These are phyloP conservation scores for Lactarius trivialis DNA, from an alignment of 768 basidiomycete species.

Conservation along the genomic window DNA sequence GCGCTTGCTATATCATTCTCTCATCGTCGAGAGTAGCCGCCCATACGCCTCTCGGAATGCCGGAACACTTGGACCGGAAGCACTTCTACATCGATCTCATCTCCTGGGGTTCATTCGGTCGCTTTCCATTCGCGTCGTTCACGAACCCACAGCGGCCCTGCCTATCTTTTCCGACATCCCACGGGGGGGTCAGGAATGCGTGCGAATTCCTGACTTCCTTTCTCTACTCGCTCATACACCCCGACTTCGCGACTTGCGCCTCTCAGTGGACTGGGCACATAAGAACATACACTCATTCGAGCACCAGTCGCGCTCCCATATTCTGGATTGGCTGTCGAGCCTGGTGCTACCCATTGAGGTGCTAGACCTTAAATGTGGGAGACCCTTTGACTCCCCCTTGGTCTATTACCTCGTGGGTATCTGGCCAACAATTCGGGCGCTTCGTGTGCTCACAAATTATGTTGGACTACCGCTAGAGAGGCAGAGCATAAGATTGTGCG, in stretches of 20 bases:
- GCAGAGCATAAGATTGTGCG: neutral
- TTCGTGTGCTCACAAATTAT: slow-evolving; percentile 8
- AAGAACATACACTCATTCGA: neutral
- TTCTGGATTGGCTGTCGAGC: slow-evolving; percentile 13
- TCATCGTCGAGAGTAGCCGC: slow-evolving; percentile 16
- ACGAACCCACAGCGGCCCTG: neutral
- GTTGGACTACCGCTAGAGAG: neutral
- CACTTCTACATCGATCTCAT: slow-evolving; percentile 5
- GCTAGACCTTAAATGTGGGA: slow-evolving; percentile 10
- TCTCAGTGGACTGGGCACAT: slow-evolving; percentile 9
- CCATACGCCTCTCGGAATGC: neutral
- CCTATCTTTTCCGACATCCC: neutral
- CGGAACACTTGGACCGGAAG: slow-evolving; percentile 9
- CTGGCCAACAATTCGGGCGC: slow-evolving; percentile 11
- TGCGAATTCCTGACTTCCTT: slow-evolving; percentile 10
- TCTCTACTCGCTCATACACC: slow-evolving; percentile 5
- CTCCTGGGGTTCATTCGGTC: slow-evolving; percentile 6
- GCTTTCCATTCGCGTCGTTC: slow-evolving; percentile 7
- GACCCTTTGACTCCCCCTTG: slow-evolving; percentile 1
- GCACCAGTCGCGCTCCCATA: neutral
- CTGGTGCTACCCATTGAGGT: slow-evolving; percentile 6
- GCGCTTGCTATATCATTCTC: slow-evolving; percentile 8
- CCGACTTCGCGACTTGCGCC: neutral
- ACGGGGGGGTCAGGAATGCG: neutral
- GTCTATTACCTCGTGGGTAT: slow-evolving; percentile 12